These are phyloP conservation scores for Fusarium torreyae DNA, from an alignment of 2,329 filamentous ascomycete genomes.

Conservation along the genomic window DNA sequence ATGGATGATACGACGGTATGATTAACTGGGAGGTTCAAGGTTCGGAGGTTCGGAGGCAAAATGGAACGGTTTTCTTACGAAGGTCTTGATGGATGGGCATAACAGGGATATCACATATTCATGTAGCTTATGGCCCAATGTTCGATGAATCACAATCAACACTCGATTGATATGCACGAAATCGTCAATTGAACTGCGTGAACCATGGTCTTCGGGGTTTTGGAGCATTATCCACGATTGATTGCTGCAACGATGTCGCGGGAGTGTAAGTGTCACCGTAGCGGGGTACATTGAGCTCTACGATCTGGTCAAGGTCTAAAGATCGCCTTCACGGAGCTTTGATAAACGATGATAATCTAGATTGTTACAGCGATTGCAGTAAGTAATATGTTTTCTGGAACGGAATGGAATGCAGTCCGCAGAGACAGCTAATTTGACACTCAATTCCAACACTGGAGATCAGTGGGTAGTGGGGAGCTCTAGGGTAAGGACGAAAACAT, in stretches of 20 bases:
- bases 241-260: not conserved
- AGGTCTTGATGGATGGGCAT: constrained; percentile 5
- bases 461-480: constrained; percentile 5
- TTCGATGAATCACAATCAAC: constrained; percentile 5
- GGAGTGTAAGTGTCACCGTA: too few species aligned
- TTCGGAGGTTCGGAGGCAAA: not conserved
- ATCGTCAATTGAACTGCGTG: not conserved
- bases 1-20: not conserved
- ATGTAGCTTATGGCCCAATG: constrained; percentile 10
- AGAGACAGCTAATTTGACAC: too few species aligned
- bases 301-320: too few species aligned
- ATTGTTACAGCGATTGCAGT: too few species aligned
- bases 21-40: not conserved
- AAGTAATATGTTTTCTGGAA: too few species aligned
- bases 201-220: not conserved
- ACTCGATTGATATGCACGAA: not conserved
- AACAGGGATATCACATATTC: constrained; percentile 4
- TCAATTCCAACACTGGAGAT: not conserved
- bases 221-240: not conserved
- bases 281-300: too few species aligned
- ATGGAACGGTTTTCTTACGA: constrained; percentile 5
- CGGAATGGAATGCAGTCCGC: too few species aligned
- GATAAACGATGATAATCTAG: too few species aligned
- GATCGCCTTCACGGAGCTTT: too few species aligned
- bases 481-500: constrained; percentile 8